These are phyloP conservation scores for Allium cepa DNA, from an alignment of 106 monocot genomes.

Conservation along the genomic window DNA sequence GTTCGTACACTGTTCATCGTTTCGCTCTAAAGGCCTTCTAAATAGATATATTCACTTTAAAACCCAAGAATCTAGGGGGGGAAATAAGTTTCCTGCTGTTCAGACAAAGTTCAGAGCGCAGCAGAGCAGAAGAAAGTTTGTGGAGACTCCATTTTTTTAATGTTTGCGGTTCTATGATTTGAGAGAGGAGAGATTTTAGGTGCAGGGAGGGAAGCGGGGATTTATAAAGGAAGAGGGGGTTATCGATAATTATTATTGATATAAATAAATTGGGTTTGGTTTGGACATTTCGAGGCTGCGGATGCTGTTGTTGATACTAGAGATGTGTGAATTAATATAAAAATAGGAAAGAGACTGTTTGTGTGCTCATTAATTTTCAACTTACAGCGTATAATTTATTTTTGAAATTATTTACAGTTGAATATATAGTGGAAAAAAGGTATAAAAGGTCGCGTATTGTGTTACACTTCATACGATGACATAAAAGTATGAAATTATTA, in stretches of 20 bases:
- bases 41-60: background rate
- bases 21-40: background rate
- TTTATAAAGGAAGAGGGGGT: background rate
- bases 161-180: background rate
- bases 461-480: too few relatives aligned
- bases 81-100: constrained; percentile 6
- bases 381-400: background rate
- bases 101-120: constrained; percentile 9
- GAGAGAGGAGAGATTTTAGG: background rate
- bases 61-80: background rate
- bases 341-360: background rate
- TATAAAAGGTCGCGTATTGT: too few relatives aligned
- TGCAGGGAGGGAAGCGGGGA: background rate
- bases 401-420: too few relatives aligned
- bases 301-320: constrained; percentile 8
- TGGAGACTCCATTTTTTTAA: background rate
- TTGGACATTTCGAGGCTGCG: constrained; percentile 4
- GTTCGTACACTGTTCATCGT: constrained; percentile 23
- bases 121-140: background rate
- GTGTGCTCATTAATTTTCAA: background rate
- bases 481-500: too few relatives aligned
- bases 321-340: background rate
- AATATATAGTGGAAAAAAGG: too few relatives aligned
- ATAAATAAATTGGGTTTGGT: background rate
- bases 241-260: background rate